Evolutionary conservation across 164 flowering plant genomes (phyloP).

Genomic region (Amborella trichopoda): DNA sequence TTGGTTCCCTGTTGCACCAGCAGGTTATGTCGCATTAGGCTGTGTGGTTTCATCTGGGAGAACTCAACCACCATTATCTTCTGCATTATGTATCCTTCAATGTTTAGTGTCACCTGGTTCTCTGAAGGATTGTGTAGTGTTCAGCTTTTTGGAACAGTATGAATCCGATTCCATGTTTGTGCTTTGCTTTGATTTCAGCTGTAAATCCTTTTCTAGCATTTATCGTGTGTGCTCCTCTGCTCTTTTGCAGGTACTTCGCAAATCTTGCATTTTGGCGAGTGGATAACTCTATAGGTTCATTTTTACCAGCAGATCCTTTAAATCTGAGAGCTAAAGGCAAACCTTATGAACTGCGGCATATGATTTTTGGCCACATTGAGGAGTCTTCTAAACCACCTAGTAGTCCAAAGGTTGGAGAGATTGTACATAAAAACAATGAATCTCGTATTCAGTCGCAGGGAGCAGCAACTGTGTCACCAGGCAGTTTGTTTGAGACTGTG

Average conservation of each 20-base stretch:
- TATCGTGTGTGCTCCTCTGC: too few relatives aligned
- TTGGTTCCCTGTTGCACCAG: conserved; percentile 94
- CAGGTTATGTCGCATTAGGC: conserved; percentile 87
- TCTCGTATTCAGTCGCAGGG: conserved; percentile 25
- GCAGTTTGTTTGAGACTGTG: conserved; percentile 50
- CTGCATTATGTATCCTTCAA: conserved; percentile 64
- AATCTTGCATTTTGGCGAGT: conserved; percentile 84
- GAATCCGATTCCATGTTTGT: too few relatives aligned
- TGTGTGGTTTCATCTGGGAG: conserved; percentile 79
- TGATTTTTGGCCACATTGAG: conserved; percentile 35
- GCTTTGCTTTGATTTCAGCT: too few relatives aligned
- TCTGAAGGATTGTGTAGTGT: conserved; percentile 63
- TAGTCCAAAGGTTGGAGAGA: conserved; percentile 15
- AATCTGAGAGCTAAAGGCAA: conserved; percentile 24
- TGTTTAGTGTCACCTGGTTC: conserved; percentile 76
- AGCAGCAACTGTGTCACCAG: conserved; percentile 27
- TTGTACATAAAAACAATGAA: conserved; percentile 11
- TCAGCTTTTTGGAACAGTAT: conserved; percentile 35
- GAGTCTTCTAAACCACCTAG: conserved; percentile 18
- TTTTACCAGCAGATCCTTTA: conserved; percentile 63
- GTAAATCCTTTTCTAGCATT: too few relatives aligned
- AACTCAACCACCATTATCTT: conserved; percentile 51
- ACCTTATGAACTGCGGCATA: conserved; percentile 71
- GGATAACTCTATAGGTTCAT: conserved; percentile 83
- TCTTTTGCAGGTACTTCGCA: conserved; percentile 29